Conservation (phyloP, 2,329 filamentous ascomycete species). For the Penicillium polonicum region DNA sequence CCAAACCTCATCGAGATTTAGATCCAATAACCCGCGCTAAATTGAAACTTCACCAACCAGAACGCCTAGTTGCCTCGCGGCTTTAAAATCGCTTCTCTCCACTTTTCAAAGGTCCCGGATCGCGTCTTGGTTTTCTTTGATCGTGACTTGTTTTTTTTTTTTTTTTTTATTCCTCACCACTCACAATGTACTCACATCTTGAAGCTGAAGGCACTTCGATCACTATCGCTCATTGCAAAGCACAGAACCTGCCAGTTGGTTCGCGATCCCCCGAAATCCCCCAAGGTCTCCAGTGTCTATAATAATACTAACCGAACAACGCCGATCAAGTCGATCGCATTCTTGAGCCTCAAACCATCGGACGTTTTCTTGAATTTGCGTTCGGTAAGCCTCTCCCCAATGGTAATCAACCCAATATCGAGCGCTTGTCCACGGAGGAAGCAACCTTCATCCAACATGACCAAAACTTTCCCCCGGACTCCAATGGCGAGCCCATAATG, state of each 20-base stretch:
- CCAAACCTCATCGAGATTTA: background rate
- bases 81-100: background rate
- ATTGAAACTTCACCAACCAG: slow-evolving; percentile 1
- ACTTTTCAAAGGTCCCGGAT: background rate
- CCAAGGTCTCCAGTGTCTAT: background rate
- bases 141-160: too few relatives aligned
- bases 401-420: slow-evolving; percentile 14
- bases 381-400: slow-evolving; percentile 15
- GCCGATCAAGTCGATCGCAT: slow-evolving; percentile 27
- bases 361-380: slow-evolving; percentile 20
- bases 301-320: background rate
- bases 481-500: slow-evolving; percentile 6
- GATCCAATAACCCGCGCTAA: background rate
- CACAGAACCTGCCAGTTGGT: slow-evolving; percentile 16
- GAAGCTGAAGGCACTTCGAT: background rate
- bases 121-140: background rate
- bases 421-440: slow-evolving; percentile 12
- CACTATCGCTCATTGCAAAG: slow-evolving; percentile 8
- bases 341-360: slow-evolving; percentile 27
- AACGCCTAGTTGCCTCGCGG: background rate
- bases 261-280: background rate
- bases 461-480: background rate
- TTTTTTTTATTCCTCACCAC: background rate
- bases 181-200: slow-evolving; percentile 1
- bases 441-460: background rate